These are phyloP conservation scores for Tuber melanosporum DNA, from an alignment of 495 filamentous ascomycete genomes.

Conservation along the genomic window DNA sequence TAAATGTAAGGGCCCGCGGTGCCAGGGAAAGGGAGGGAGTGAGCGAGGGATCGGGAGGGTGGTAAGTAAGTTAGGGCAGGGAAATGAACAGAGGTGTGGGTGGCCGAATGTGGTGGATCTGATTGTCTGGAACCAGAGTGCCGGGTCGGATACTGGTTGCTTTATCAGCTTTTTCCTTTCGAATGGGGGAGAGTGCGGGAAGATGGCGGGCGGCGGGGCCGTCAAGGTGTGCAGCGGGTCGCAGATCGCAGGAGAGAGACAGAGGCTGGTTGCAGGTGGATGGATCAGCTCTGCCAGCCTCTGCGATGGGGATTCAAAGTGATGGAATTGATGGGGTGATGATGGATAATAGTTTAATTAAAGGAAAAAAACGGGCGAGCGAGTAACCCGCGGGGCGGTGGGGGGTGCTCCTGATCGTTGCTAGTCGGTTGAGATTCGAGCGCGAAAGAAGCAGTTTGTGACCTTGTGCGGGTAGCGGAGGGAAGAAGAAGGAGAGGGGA, in stretches of 20 bases:
- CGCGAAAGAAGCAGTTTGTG: constrained; percentile 13
- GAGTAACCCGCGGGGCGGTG: constrained; percentile 5
- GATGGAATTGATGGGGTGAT: constrained; percentile 27
- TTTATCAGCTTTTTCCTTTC: constrained; percentile 21
- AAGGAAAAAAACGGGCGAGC: constrained; percentile 1
- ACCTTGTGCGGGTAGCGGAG: constrained; percentile 21
- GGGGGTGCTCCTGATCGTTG: constrained; percentile 3
- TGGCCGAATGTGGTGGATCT: constrained; percentile 13
- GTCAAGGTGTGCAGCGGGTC: constrained; percentile 38
- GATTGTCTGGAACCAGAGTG: constrained; percentile 29
- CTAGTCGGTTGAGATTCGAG: constrained; percentile 9
- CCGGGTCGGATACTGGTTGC: constrained; percentile 25
- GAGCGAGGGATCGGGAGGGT: neutral
- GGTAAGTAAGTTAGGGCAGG: constrained; percentile 10
- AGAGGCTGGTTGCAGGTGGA: constrained; percentile 34
- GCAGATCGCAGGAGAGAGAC: constrained; percentile 39
- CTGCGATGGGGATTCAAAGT: constrained; percentile 27
- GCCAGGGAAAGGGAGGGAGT: constrained; percentile 5
- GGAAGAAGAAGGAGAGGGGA: constrained; percentile 13
- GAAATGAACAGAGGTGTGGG: constrained; percentile 20
- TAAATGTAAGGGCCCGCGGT: constrained; percentile 35
- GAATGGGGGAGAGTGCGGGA: constrained; percentile 26
- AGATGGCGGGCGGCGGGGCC: constrained; percentile 26
- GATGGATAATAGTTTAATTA: constrained; percentile 10
- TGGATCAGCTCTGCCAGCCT: constrained; percentile 35